Evolutionary conservation across 331 rosid genomes (phyloP), one percentile per base, ranked within the genome.

Genomic region (Pyracantha coccinea): DNA sequence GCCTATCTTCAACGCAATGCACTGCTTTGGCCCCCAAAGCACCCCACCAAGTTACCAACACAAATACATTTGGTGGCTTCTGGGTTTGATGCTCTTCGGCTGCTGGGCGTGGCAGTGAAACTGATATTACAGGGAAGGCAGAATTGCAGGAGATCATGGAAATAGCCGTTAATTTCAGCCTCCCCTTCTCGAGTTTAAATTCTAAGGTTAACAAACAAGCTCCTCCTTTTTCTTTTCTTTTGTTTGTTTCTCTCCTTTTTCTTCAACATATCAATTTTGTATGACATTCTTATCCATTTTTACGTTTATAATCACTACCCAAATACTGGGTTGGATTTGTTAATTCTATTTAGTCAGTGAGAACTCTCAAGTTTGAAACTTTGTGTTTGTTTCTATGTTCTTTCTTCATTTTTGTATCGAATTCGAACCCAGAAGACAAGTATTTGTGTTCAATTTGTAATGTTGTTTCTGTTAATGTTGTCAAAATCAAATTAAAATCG

Each of bases 131-230:
- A 52, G 57, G 17, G 57, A 16, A 17, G 57, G 57, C 20, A 52
- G 20, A 52, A 21, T 8, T 5, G 62, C 10, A 4, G 27, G 20
- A 62, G 73, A 78, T 25, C 20, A 81, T 79, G 86, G 77, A 72
- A 72, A 59, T 83, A 16, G 73, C 82, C 73, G 80, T 85, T 73
- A 84, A 83, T 57, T 4, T 10, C 15, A 11, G 62, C 19, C 72
- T 78, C 81, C 73, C 71, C 80, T 67, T 80, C 72, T 61, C 79
- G 33, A 62, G 65, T 27, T 71, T 75, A 71, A 80, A 81, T 68
- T 86, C 88, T 15, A 81, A 82, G 96, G 97, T 90, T 24, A 29
- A 55, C n/a, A 21, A n/a, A 55, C 61, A 27, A 53, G 21, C 32
- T 12, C 64, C 31, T 59, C 54, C 58, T 20, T 28, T 21, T 72